Evolutionary conservation across 179 eudicot species (phyloP).

Genomic region (Silene noctiflora): DNA sequence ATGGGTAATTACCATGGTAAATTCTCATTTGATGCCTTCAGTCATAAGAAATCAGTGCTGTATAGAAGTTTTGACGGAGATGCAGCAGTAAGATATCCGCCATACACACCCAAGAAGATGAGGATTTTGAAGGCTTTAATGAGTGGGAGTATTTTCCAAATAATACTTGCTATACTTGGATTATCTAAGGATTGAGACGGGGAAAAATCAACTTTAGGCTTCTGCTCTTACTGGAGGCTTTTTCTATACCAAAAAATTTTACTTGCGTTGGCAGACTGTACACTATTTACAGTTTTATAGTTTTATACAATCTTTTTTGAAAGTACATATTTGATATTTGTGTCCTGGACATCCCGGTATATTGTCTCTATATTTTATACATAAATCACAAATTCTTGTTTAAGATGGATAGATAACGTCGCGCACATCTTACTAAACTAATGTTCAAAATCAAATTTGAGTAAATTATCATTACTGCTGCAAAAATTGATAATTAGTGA

Average conservation of each 20-base stretch:
- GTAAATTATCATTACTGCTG: too few species aligned
- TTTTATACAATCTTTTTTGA: background rate
- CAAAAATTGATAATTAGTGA: too few species aligned
- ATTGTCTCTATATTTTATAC: too few species aligned
- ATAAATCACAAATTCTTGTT: too few species aligned
- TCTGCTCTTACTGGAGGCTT: background rate
- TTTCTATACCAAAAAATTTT: background rate
- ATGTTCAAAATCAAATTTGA: too few species aligned
- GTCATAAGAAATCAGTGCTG: conserved; percentile 82
- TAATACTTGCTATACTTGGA: conserved; percentile 55
- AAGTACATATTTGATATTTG: background rate
- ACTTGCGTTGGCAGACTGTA: background rate
- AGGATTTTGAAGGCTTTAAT: conserved; percentile 55
- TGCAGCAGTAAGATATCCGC: conserved; percentile 77
- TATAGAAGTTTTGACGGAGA: conserved; percentile 60
- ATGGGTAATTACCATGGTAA: conserved; percentile 88
- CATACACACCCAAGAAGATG: conserved; percentile 61
- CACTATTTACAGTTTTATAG: background rate
- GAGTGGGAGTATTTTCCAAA: conserved; percentile 46
- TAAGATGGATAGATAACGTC: too few species aligned
- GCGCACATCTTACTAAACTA: conserved; percentile 34
- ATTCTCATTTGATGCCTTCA: conserved; percentile 80
- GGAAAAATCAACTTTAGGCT: background rate
- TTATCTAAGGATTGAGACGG: conserved; percentile 30
- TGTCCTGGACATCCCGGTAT: background rate